Percentiles rank a stretch among this genome's conserved stretches.
phyloP scores from a whole-genome alignment of 768 basidiomycete species.

The Lactarius evosmus region DNA sequence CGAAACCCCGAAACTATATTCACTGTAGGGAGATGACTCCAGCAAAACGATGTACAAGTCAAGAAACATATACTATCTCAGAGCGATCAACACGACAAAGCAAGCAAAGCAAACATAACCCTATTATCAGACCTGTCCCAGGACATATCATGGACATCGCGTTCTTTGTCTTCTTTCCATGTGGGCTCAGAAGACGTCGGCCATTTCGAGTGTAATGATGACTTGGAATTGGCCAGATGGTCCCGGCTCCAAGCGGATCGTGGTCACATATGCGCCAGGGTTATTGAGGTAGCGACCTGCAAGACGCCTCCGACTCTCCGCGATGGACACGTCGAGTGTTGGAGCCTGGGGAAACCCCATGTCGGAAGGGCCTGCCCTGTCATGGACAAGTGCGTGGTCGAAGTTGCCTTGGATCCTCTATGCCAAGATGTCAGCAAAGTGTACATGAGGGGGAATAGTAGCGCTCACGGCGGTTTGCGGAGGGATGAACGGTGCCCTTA shows the following conservation, averaged over 20 bases:
- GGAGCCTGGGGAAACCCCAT: not conserved
- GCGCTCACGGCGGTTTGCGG: not conserved
- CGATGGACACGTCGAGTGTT: not conserved
- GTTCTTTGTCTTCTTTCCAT: not conserved
- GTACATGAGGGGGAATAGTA: not conserved
- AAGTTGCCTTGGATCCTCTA: not conserved
- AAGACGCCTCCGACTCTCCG: not conserved
- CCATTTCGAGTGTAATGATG: not conserved
- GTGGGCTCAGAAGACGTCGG: not conserved
- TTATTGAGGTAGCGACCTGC: constrained; percentile 9
- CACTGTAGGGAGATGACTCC: not conserved
- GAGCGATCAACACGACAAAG: too few relatives aligned
- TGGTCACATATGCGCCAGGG: not conserved
- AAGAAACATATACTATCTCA: not conserved
- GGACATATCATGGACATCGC: not conserved
- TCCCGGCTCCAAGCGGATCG: not conserved
- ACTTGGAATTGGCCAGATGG: not conserved
- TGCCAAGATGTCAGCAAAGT: not conserved
- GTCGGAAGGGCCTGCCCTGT: not conserved
- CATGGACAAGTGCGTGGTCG: not conserved
- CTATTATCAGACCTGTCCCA: not conserved
- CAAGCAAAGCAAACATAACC: not conserved
- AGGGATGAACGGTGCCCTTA: not conserved
- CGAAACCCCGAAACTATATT: not conserved
- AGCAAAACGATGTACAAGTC: not conserved